These are phyloP conservation scores for Venturia asperata DNA, from an alignment of 2,329 filamentous ascomycete genomes.

Conservation along the genomic window DNA sequence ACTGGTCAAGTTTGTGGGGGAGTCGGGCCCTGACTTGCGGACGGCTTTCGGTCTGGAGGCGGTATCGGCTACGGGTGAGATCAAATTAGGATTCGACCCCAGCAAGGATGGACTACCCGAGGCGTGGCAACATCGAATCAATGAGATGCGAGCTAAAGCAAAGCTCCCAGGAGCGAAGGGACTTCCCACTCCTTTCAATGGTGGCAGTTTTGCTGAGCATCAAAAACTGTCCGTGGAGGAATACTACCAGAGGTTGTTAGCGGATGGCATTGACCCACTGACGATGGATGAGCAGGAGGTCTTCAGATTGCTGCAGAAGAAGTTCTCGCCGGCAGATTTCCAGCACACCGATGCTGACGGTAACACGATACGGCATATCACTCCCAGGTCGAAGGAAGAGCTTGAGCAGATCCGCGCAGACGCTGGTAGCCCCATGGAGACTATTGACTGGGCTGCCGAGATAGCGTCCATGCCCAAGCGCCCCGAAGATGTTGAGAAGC, in stretches of 20 bases:
- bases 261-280: background rate
- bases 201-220: background rate
- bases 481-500: background rate
- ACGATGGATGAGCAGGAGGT: slow-evolving; percentile 9
- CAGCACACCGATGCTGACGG: slow-evolving; percentile 4
- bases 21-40: background rate
- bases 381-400: slow-evolving; percentile 5
- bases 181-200: slow-evolving; percentile 6
- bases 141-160: slow-evolving; percentile 1
- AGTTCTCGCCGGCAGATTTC: background rate
- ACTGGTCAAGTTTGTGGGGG: background rate
- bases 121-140: background rate
- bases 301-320: background rate
- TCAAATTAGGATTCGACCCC: background rate
- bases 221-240: background rate
- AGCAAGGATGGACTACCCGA: background rate
- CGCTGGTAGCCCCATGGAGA: background rate
- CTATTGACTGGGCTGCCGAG: slow-evolving; percentile 2
- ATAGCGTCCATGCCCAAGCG: background rate
- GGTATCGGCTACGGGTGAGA: background rate
- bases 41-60: background rate
- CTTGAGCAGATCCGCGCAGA: background rate
- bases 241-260: slow-evolving; percentile 1
- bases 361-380: background rate
- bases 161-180: background rate